Evolutionary conservation across 2,329 filamentous ascomycete genomes (phyloP).

Genomic region (Diaporthe sp.): DNA sequence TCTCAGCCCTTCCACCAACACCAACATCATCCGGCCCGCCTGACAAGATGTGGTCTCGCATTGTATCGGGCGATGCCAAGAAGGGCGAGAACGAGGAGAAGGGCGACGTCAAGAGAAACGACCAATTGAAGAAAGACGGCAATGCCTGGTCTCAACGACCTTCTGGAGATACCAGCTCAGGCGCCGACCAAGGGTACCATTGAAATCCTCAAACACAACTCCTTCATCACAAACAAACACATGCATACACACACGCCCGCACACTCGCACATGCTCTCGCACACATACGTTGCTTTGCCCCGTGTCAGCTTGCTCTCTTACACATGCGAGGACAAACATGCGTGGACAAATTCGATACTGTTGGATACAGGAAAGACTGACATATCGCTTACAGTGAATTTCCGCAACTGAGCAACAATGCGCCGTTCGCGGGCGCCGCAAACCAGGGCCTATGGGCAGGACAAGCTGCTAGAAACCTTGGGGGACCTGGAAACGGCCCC

Average conservation of each 20-base stretch:
- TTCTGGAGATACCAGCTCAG: neutral
- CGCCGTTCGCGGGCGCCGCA: conserved; percentile 63
- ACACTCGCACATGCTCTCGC: too few species aligned
- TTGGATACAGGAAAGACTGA: neutral
- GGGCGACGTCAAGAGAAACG: neutral
- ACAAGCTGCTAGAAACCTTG: conserved; percentile 61
- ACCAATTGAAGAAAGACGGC: neutral
- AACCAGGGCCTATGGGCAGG: conserved; percentile 69
- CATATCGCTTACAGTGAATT: conserved; percentile 67
- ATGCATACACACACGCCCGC: too few species aligned
- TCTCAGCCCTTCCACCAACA: conserved; percentile 8
- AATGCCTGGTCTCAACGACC: neutral
- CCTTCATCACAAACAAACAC: neutral
- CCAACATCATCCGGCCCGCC: neutral
- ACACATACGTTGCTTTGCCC: neutral
- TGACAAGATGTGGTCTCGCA: conserved; percentile 32
- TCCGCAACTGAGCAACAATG: conserved; percentile 68
- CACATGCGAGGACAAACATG: too few species aligned
- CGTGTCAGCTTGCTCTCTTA: neutral
- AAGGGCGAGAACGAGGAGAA: neutral
- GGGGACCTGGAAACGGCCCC: conserved; percentile 57
- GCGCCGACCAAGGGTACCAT: conserved; percentile 39
- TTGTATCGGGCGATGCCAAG: conserved; percentile 27
- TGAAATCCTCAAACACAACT: conserved; percentile 7
- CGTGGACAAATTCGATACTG: neutral